Conservation (phyloP, 2,329 filamentous ascomycete species). For the Colletotrichum sp. region DNA sequence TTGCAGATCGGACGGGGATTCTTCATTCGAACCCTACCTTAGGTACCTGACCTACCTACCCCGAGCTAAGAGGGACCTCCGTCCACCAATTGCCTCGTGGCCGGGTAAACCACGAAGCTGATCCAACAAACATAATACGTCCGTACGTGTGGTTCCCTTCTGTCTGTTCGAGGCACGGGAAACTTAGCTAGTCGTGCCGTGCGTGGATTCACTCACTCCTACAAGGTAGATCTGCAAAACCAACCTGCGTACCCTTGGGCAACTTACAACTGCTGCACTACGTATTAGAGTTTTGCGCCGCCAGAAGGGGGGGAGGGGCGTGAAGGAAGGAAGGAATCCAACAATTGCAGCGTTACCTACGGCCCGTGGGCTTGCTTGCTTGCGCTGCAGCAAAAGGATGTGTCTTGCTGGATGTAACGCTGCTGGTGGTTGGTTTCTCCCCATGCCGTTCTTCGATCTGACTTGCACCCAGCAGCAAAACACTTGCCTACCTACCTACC, state of each 20-base stretch:
- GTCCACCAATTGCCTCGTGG: background rate
- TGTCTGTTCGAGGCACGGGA: background rate
- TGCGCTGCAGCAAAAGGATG: background rate
- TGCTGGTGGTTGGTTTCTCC: background rate
- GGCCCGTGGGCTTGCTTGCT: background rate
- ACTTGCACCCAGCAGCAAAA: background rate
- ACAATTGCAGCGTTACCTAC: background rate
- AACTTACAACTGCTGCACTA: background rate
- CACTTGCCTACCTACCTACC: background rate
- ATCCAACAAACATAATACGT: too few relatives aligned
- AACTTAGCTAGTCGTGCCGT: background rate
- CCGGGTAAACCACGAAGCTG: background rate
- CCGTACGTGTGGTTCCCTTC: background rate
- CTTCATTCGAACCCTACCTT: background rate
- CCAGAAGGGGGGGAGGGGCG: background rate
- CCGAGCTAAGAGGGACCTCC: background rate
- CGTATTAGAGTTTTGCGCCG: background rate
- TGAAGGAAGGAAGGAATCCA: background rate
- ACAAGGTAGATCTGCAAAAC: background rate
- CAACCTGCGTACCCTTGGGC: background rate
- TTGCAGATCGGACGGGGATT: slow-evolving; percentile 1
- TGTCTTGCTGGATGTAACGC: background rate
- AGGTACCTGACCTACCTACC: background rate
- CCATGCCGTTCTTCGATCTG: background rate
- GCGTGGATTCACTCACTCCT: background rate